These are phyloP conservation scores for Amoeboaphelidium protococcarum DNA, from an alignment of 371 early-diverging fungal species.

Conservation along the genomic window DNA sequence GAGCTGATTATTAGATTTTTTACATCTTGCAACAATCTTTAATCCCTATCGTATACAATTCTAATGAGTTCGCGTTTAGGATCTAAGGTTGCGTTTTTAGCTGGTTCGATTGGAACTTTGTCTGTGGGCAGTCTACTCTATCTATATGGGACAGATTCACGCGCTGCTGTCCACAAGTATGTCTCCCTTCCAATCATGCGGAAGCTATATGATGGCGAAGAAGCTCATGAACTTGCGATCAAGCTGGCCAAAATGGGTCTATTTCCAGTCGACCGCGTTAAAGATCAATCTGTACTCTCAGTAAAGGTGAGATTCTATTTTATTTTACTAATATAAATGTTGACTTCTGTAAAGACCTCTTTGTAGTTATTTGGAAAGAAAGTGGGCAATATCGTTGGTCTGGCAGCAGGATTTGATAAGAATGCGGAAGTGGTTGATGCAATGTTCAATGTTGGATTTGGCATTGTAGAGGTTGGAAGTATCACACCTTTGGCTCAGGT, in stretches of 20 bases:
- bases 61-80: too few species aligned
- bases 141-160: conserved; percentile 33
- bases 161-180: conserved; percentile 31
- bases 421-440: conserved; percentile 51
- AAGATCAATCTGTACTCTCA: conserved; percentile 15
- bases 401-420: conserved; percentile 72
- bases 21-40: too few species aligned
- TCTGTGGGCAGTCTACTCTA: too few species aligned
- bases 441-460: conserved; percentile 49
- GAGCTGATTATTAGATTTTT: too few species aligned
- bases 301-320: conserved; percentile 12
- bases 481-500: conserved; percentile 54
- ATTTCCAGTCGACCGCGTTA: conserved; percentile 19
- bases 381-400: conserved; percentile 40
- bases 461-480: conserved; percentile 54
- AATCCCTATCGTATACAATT: too few species aligned
- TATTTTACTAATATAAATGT: neutral
- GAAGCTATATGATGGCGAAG: conserved; percentile 31
- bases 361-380: conserved; percentile 15
- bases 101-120: too few species aligned
- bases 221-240: conserved; percentile 33
- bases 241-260: conserved; percentile 22
- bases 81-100: too few species aligned
- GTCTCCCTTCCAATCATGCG: conserved; percentile 33
- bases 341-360: neutral